Evolutionary conservation across 345 rosid species (phyloP), one percentile per base, ranked within the genome.

Genomic region (Syzygium aqueum): DNA sequence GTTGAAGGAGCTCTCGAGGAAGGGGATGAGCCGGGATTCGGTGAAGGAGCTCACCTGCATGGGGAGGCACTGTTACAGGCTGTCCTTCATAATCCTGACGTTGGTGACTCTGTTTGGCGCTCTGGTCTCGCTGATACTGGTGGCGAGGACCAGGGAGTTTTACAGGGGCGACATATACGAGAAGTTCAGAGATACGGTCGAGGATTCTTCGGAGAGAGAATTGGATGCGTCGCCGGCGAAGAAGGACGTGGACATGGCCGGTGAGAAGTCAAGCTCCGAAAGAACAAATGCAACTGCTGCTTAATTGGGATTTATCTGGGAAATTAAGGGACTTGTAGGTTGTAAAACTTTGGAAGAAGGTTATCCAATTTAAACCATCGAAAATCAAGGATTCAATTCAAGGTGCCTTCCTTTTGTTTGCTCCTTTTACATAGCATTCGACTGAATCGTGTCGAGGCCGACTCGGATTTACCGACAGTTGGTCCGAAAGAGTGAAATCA

Each of bases 141-240:
- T 95, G 52, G n/a, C 87, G 7, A 92, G 98, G 90, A 97, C 99
- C 1, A 88, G 95, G 82, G 90, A 93, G 85, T 96, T 96, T 87
- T 97, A 96, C 89, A 94, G 89, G 85, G 91, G 98, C 43, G 99
- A 97, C 87, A 94, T 96, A 10, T 97, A 97, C 91, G 94, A 93
- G 89, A 96, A 94, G 91, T 97, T 93, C 59, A 94, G 97, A 89
- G 95, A 92, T 27, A 78, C 77, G 82, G 54, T 54, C 3, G 93
- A 89, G 85, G 86, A 84, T 12, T 46, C 85, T 25, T 30, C 27
- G 80, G 73, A 50, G 46, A 77, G 49, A 82, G 77, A 65, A 4
- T 59, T 12, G 52, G 78, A 33, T 19, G 51, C 1, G 23, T 43
- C 63, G 13, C 78, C 84, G 3, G 88, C 61, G 15, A 54, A 54